phyloP scores from a whole-genome alignment of 164 flowering plant genomes.

The Nymphaea thermarum region DNA sequence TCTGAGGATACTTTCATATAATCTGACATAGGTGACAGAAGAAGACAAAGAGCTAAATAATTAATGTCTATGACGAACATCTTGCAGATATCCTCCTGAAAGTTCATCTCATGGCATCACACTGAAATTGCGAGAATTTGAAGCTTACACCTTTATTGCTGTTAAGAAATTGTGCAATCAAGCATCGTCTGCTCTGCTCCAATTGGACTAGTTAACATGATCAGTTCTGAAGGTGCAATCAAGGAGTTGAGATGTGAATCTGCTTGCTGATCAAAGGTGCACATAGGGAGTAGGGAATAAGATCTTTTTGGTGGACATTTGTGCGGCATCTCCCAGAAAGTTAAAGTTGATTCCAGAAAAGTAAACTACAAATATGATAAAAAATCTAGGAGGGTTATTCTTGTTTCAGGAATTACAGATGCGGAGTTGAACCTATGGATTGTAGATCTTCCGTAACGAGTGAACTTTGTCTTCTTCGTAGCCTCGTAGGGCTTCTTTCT shows the following conservation, averaged over 20 bases:
- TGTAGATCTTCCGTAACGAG: too few relatives aligned
- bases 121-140: conserved; percentile 47
- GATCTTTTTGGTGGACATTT: conserved; percentile 65
- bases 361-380: conserved; percentile 35
- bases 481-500: too few relatives aligned
- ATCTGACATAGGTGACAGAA: too few relatives aligned
- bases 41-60: background rate
- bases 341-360: conserved; percentile 40
- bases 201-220: conserved; percentile 65
- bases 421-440: conserved; percentile 50
- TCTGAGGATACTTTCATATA: too few relatives aligned
- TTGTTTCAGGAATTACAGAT: conserved; percentile 33
- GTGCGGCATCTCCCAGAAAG: conserved; percentile 38
- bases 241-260: conserved; percentile 39
- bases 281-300: conserved; percentile 48
- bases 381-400: conserved; percentile 28
- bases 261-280: conserved; percentile 12
- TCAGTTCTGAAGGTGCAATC: conserved; percentile 84
- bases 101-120: conserved; percentile 49
- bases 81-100: conserved; percentile 59
- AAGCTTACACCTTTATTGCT: conserved; percentile 67
- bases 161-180: conserved; percentile 31
- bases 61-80: background rate
- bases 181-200: conserved; percentile 38
- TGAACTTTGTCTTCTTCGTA: too few relatives aligned